Conservation (phyloP, 106 monocot species). For the Hemerocallis citrina region DNA sequence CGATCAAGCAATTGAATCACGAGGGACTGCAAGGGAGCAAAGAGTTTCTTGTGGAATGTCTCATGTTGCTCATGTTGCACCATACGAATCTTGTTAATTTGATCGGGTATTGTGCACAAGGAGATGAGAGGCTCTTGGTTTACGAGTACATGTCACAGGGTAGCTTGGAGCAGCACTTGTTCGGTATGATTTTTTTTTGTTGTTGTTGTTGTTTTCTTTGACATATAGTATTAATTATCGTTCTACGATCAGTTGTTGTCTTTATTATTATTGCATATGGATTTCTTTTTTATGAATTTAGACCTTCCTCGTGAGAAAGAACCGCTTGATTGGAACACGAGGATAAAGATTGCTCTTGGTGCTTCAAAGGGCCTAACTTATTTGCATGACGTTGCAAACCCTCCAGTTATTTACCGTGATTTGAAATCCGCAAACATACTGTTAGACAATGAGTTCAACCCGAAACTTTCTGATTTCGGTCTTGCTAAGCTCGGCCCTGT, state of each 20-base stretch:
- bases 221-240: no score
- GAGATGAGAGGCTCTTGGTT: slow-evolving; percentile 53
- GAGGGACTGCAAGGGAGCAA: slow-evolving; percentile 64
- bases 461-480: slow-evolving; percentile 69
- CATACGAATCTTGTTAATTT: slow-evolving; percentile 56
- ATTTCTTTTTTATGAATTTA: slow-evolving; percentile 7
- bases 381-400: slow-evolving; percentile 44
- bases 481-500: slow-evolving; percentile 63
- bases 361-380: slow-evolving; percentile 44
- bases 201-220: background rate
- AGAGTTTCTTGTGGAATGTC: slow-evolving; percentile 67
- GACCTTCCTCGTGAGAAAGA: slow-evolving; percentile 25
- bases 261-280: background rate
- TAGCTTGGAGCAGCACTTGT: slow-evolving; percentile 64
- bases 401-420: slow-evolving; percentile 68
- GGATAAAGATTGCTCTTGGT: slow-evolving; percentile 51
- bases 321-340: slow-evolving; percentile 43
- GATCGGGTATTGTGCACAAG: slow-evolving; percentile 63
- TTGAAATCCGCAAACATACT: slow-evolving; percentile 64
- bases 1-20: slow-evolving; percentile 59
- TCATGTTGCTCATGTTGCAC: slow-evolving; percentile 55
- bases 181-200: slow-evolving; percentile 26
- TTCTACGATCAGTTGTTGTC: no score
- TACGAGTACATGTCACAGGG: slow-evolving; percentile 80
- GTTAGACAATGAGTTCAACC: slow-evolving; percentile 48